These are phyloP conservation scores for Rhodamnia argentea DNA, from an alignment of 345 rosid species.

Conservation along the genomic window DNA sequence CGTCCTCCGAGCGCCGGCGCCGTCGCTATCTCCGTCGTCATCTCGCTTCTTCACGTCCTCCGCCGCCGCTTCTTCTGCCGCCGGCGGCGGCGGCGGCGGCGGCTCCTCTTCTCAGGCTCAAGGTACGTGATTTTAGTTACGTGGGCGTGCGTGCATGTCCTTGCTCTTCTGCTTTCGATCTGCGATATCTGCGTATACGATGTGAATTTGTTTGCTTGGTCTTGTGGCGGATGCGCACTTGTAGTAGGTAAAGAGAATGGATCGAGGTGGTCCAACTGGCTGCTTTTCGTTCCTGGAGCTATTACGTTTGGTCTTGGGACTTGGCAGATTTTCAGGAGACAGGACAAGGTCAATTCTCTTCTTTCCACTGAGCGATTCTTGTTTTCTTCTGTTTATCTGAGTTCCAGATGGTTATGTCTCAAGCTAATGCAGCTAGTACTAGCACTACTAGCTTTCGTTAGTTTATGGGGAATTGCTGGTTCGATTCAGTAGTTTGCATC, in stretches of 20 bases:
- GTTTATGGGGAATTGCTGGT: not conserved
- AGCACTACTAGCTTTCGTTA: not conserved
- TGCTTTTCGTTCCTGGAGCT: constrained; percentile 85
- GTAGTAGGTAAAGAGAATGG: constrained; percentile 22
- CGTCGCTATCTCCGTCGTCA: constrained; percentile 8
- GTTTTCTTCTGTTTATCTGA: not conserved
- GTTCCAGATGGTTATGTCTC: not conserved
- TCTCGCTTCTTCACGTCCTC: constrained; percentile 2
- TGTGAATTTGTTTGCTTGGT: not conserved
- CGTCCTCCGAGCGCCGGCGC: not conserved
- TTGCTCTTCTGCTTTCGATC: not conserved
- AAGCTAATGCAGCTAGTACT: not conserved
- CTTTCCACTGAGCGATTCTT: not conserved
- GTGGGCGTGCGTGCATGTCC: not conserved
- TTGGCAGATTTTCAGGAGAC: constrained; percentile 93
- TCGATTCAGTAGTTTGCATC: not conserved
- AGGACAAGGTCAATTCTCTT: constrained; percentile 55
- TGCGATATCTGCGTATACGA: not conserved
- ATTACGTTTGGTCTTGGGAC: constrained; percentile 92
- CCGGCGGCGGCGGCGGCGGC: no score
- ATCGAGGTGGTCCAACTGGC: constrained; percentile 48
- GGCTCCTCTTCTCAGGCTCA: constrained; percentile 14
- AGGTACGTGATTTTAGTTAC: constrained; percentile 15
- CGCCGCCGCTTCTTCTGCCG: not conserved
- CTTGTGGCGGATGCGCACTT: not conserved